These are phyloP conservation scores for Papilionanthe hybrid DNA, from an alignment of 116 monocot species.

Conservation along the genomic window DNA sequence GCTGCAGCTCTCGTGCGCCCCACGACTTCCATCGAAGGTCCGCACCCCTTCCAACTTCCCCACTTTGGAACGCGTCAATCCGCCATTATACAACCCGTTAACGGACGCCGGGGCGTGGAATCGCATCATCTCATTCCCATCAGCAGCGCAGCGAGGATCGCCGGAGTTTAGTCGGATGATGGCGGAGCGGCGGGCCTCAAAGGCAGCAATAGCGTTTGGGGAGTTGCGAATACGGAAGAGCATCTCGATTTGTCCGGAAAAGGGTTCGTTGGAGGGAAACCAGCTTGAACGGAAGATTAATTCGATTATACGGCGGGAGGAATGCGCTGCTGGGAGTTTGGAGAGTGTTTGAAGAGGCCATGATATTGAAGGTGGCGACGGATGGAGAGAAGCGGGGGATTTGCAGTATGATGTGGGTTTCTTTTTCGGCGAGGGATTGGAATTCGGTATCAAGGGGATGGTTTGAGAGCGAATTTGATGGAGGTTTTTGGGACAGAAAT, in stretches of 20 bases:
- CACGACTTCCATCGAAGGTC: constrained; percentile 25
- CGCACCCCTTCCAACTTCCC: constrained; percentile 10
- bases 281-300: constrained; percentile 73
- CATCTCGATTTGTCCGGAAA: constrained; percentile 55
- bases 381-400: neutral
- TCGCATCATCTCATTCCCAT: constrained; percentile 86
- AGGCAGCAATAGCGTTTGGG: constrained; percentile 35
- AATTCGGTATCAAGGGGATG: neutral
- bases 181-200: constrained; percentile 63
- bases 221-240: constrained; percentile 67
- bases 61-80: constrained; percentile 10
- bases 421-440: neutral
- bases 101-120: constrained; percentile 30
- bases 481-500: neutral
- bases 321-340: constrained; percentile 48
- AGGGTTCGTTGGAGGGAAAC: constrained; percentile 22
- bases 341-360: constrained; percentile 23
- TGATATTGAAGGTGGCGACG: neutral
- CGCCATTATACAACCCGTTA: constrained; percentile 22
- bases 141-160: constrained; percentile 59
- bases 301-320: constrained; percentile 66
- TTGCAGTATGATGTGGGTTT: neutral
- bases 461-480: neutral
- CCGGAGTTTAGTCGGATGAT: constrained; percentile 14
- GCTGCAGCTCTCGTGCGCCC: constrained; percentile 20